Evolutionary conservation across 805 yeast genomes (phyloP), one percentile per base, ranked within the genome.

Genomic region (Torulaspora microellipsoides): DNA sequence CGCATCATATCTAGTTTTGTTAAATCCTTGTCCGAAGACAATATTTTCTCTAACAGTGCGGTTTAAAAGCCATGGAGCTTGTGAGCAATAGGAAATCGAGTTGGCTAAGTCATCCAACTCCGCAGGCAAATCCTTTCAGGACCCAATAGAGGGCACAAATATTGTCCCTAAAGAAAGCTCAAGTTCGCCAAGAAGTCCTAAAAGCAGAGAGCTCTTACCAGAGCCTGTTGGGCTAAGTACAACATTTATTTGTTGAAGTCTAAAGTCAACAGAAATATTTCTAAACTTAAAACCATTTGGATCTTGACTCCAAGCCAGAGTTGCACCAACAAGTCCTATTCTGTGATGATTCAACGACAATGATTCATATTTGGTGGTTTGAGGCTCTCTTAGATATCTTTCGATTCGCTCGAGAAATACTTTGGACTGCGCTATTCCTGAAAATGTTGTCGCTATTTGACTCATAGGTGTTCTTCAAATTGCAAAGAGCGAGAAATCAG

Each of bases 101-200:
- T 88, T 95, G 25, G 91, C 79, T 42, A 83, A 70, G 2, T 95
- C 95, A 45, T 90, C 83, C 12, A 81, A 78, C 58, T 86, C 89
- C 37, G 83, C 73, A 31, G 71, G 67, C 45, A 85, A 70, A 36
- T 77, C 81, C 44, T 84, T 85, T 46, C 90, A 75, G 31, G 89
- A 83, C 17, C 73, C 72, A 27, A 72, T 68, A 47, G 87, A 89
- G 2, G 96, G 95, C 41, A 89, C 70, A 59, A 72, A 84, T 12
- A 86, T 84, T 31, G 73, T 70, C 55, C 95, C 95, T 1, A 63
- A 56, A 8, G 68, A 56, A 35, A 80, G 64, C 42, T 80, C 80
- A 96, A 89, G 88, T 67, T 89, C 96, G 58, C 96, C 96, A 36
- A 89, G 73, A 34, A 89, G 69, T 9, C 95, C 96, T 68, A 88